Evolutionary conservation across 176 grass and related monocot genomes (phyloP), one percentile per base, ranked within the genome.

Genomic region (Puccinellia tenuiflora): DNA sequence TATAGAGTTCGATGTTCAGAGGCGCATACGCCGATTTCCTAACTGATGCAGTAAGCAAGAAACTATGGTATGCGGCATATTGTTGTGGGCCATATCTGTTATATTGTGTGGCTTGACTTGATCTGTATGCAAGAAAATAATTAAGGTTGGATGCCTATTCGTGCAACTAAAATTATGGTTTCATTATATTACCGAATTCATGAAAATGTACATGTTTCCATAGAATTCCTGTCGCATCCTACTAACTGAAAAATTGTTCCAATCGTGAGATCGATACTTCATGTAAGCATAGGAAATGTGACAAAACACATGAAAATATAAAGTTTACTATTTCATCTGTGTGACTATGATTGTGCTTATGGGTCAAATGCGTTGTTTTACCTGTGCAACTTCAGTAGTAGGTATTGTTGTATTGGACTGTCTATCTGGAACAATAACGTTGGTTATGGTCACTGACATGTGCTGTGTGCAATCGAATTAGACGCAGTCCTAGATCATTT

Each of bases 1-100:
- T 83, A 81, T 92, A 38, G 90, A 97, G 57, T 97, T 92, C 22
- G 92, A 94, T 88, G 95, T 97, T 81, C 68, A 94, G 73, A 91
- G 70, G 80, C 92, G 92, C 77, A 89, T 61, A 28, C 77, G 50
- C 8, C 22, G 26, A 54, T 82, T 81, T 71, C 66, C 83, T 79
- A 38, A 38, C 59, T 90, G 83, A 90, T 82, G 45, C 11, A 53
- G 40, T 46, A 83, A 53, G 25, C 80, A 90, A 62, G 31, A 78
- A 47, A 46, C 4, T n/a, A 48, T 65, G 73, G 62, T 86, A 78
- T 69, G 64, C 42, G 61, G 33, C 34, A 69, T 43, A 26, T 47
- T 64, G 13, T 68, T 71, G 20, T n/a, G 24, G 48, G 42, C 18
- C 38, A 30, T 75, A 47, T 71, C 45, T 48, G 26, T 70, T 37